Conservation (phyloP, 2,329 filamentous ascomycete genomes). For the Alternaria sp. region DNA sequence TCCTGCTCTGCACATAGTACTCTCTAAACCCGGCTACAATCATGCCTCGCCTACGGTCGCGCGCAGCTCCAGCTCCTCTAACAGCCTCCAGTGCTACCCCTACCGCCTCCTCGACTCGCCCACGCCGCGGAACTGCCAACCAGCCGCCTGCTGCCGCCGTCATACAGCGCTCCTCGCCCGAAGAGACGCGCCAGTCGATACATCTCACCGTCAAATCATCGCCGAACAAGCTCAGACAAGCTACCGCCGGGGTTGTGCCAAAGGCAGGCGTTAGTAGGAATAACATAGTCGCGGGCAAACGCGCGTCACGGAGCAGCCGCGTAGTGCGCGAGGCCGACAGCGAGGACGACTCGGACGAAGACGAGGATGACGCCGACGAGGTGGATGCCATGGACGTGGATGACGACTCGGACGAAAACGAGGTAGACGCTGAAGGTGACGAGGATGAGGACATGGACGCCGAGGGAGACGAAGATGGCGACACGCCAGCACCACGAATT, state of each 20-base stretch:
- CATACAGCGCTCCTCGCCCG: constrained; percentile 53
- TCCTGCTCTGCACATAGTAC: constrained; percentile 1
- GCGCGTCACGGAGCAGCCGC: constrained; percentile 50
- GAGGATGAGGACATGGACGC: constrained; percentile 53
- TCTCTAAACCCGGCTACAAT: constrained; percentile 22
- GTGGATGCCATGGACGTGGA: constrained; percentile 54
- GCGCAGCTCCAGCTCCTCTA: constrained; percentile 44
- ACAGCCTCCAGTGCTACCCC: constrained; percentile 48
- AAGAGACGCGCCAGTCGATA: constrained; percentile 56
- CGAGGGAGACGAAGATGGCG: constrained; percentile 52
- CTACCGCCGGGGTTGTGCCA: constrained; percentile 50
- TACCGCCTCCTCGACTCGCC: constrained; percentile 49
- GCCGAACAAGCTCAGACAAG: constrained; percentile 59
- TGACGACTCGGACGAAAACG: constrained; percentile 52
- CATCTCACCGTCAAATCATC: constrained; percentile 61
- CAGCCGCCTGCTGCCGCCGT: constrained; percentile 47
- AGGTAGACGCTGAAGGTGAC: constrained; percentile 47
- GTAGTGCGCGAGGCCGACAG: constrained; percentile 53
- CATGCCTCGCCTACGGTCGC: constrained; percentile 51
- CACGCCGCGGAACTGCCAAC: constrained; percentile 49
- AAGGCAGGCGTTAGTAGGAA: constrained; percentile 46
- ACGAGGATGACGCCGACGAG: constrained; percentile 52
- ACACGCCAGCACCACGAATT: constrained; percentile 41
- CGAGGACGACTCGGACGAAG: constrained; percentile 54
- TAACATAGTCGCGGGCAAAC: constrained; percentile 51